Evolutionary conservation across 768 basidiomycete species (phyloP), one percentile per base, ranked within the genome.

Genomic region (Hericium coralloides): DNA sequence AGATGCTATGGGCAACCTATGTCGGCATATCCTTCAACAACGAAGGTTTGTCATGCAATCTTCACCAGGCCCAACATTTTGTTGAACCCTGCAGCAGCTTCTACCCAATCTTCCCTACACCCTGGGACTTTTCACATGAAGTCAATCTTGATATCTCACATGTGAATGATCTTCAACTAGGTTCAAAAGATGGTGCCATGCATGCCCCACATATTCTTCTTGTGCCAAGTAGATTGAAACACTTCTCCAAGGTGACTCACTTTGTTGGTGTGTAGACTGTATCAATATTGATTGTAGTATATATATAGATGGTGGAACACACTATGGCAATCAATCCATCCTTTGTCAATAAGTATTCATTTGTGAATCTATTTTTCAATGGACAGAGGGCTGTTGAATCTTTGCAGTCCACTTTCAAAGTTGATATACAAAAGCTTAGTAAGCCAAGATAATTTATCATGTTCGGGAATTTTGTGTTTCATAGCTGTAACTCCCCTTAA

Each of bases 91-190:
- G 57, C 66, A n/a, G 8, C 17, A 98, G 93, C 64, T 97, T 97
- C 73, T 99, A 98, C 68, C 97, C 97, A 0, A 71, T 97, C 41
- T 98, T 98, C 70, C 97, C 97, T 9, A 80, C 84, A 1, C 92
- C 97, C 0, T 67, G 77, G 12, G 87, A 89, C 6, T 70, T 87
- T 17, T 75, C 85, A 1, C 76, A 80, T 38, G 92, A 95, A 65
- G 83, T 98, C 57, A 95, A 97, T 66, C 78, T 99, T 41, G 94
- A 97, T 65, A 77, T 97, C 15, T 84, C 88, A 18, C 95, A 98
- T 71, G 79, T 79, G 37, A 72, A 78, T 5, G 69, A 76, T 22
- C 69, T 85, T 49, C 72, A 60, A 31, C 55, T 76, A 3, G 59
- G 54, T 20, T 61, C 68, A 12, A 69, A 68, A 15, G 66, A 58